Conservation (phyloP, 495 filamentous ascomycete genomes). For the Amphirosellinia nigrospora region DNA sequence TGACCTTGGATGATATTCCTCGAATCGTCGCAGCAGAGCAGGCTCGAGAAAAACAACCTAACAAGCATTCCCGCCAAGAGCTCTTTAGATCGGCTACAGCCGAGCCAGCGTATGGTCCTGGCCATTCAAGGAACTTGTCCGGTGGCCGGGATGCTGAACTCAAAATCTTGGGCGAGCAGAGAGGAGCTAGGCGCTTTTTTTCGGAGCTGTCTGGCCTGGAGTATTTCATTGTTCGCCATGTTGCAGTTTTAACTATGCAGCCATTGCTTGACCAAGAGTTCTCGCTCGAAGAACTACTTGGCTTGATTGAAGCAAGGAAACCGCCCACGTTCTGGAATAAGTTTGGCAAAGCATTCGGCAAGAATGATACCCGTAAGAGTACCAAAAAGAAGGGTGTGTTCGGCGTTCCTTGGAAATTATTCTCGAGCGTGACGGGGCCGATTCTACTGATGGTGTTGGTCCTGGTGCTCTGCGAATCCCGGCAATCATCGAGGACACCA, state of each 20-base stretch:
- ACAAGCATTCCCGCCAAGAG: constrained; percentile 74
- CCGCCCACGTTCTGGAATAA: constrained; percentile 92
- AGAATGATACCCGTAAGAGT: constrained; percentile 75
- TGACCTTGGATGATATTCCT: constrained; percentile 97
- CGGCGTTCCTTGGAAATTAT: constrained; percentile 83
- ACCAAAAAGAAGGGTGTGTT: constrained; percentile 94
- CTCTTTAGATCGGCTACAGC: constrained; percentile 68
- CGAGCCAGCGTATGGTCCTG: constrained; percentile 71
- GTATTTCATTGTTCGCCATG: constrained; percentile 95
- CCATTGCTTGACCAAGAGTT: constrained; percentile 89
- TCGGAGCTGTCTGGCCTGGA: constrained; percentile 95
- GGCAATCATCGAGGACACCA: constrained; percentile 85
- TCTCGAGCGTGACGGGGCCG: constrained; percentile 90
- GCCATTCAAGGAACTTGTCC: constrained; percentile 81
- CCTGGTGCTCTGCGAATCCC: constrained; percentile 89
- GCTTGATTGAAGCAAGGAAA: constrained; percentile 91
- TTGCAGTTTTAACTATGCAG: constrained; percentile 95
- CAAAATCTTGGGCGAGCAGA: constrained; percentile 55
- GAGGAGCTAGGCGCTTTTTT: constrained; percentile 79
- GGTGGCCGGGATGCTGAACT: constrained; percentile 62
- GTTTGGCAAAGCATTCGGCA: constrained; percentile 90
- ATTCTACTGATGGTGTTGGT: constrained; percentile 94
- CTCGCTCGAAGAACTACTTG: constrained; percentile 90
- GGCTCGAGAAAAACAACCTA: constrained; percentile 88
- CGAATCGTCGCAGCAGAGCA: constrained; percentile 95